A percentile compares a stretch with the other conserved stretches of the same genome.
Evolutionary conservation across 352 stramenopile species (phyloP).

Genomic region (Pythium graminicola): DNA sequence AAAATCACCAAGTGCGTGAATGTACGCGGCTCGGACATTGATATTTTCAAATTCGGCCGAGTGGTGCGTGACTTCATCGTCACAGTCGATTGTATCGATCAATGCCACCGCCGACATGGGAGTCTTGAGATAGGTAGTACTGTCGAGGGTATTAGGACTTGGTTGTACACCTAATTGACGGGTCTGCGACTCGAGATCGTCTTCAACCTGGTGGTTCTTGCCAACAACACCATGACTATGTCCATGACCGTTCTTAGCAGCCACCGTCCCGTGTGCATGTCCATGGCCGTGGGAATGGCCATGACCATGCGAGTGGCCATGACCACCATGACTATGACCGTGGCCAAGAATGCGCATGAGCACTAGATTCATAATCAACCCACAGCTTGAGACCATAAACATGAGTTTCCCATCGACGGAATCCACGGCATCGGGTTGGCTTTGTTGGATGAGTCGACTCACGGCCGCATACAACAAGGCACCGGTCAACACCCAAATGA

Average conservation of each 20-base stretch:
- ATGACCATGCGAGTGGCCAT: constrained; percentile 48
- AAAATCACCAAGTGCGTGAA: constrained; percentile 97
- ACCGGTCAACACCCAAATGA: constrained; percentile 93
- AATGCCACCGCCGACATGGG: constrained; percentile 73
- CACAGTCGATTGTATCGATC: constrained; percentile 35
- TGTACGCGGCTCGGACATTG: constrained; percentile 96
- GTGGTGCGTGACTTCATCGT: constrained; percentile 21
- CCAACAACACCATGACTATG: constrained; percentile 14
- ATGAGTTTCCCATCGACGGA: constrained; percentile 93
- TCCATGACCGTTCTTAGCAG: constrained; percentile 29
- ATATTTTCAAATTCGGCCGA: constrained; percentile 82
- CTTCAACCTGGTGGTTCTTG: constrained; percentile 21
- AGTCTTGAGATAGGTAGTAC: constrained; percentile 50
- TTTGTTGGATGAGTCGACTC: constrained; percentile 57
- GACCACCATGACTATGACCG: constrained; percentile 36
- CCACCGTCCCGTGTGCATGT: background rate
- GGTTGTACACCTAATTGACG: constrained; percentile 26
- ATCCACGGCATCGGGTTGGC: constrained; percentile 32
- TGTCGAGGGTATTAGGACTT: constrained; percentile 36
- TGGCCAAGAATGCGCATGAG: constrained; percentile 91
- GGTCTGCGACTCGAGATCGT: constrained; percentile 21
- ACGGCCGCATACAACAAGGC: constrained; percentile 90
- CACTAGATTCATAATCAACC: constrained; percentile 93
- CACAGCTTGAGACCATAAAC: constrained; percentile 90
- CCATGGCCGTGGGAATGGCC: constrained; percentile 23